phyloP scores from a whole-genome alignment of 208 protist genomes.

The Crithidia bombi region DNA sequence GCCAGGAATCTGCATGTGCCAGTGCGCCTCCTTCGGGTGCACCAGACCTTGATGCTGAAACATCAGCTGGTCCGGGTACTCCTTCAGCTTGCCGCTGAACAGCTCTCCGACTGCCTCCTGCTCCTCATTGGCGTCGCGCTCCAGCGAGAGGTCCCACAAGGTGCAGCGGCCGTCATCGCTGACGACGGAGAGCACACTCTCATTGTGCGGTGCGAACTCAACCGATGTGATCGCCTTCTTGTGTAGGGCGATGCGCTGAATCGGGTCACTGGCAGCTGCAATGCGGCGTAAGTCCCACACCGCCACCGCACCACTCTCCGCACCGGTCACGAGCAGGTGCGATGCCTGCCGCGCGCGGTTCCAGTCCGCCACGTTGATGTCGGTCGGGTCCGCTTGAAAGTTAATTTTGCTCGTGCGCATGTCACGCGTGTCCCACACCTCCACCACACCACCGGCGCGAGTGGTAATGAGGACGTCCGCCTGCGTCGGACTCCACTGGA shows the following conservation, averaged over 20 bases:
- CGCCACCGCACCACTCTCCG: slow-evolving; percentile 96
- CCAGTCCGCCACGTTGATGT: slow-evolving; percentile 99
- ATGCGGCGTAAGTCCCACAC: slow-evolving; percentile 98
- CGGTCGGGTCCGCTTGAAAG: slow-evolving; percentile 85
- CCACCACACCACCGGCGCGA: slow-evolving; percentile 76
- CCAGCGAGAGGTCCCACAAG: slow-evolving; percentile 98
- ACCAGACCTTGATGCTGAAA: slow-evolving; percentile 98
- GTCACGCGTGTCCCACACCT: slow-evolving; percentile 94
- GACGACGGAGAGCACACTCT: slow-evolving; percentile 94
- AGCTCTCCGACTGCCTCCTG: slow-evolving; percentile 79
- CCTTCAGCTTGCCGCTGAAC: slow-evolving; percentile 74
- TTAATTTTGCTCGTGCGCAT: slow-evolving; percentile 74
- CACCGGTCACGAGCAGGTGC: slow-evolving; percentile 96
- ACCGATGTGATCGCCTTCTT: slow-evolving; percentile 95
- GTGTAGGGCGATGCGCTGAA: slow-evolving; percentile 93
- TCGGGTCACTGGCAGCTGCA: slow-evolving; percentile 45
- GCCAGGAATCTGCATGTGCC: slow-evolving; percentile 97
- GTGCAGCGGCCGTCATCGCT: slow-evolving; percentile 95
- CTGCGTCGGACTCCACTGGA: slow-evolving; percentile 97
- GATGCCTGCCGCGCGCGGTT: slow-evolving; percentile 88
- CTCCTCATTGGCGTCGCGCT: slow-evolving; percentile 95
- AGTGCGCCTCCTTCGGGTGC: slow-evolving; percentile 98
- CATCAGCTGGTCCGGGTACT: slow-evolving; percentile 95
- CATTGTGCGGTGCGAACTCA: slow-evolving; percentile 97
- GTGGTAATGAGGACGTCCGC: slow-evolving; percentile 85